phyloP scores from a whole-genome alignment of 2,329 filamentous ascomycete species.

The Arachnomyces sp. region DNA sequence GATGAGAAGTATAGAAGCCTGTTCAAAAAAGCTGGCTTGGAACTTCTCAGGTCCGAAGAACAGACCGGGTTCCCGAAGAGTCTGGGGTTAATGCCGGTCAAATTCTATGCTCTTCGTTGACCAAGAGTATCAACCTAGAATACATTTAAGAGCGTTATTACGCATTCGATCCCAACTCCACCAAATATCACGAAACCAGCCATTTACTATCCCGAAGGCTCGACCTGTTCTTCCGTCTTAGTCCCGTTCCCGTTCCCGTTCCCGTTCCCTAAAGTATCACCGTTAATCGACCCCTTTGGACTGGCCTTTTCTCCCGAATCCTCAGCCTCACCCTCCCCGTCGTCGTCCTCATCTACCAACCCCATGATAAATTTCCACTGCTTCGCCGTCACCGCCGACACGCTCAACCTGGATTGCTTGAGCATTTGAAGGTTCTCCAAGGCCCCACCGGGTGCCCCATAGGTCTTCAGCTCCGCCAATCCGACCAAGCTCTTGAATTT shows the following conservation, averaged over 20 bases:
- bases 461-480: slow-evolving; percentile 61
- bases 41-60: slow-evolving; percentile 60
- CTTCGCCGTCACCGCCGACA: slow-evolving; percentile 43
- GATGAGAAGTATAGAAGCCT: slow-evolving; percentile 63
- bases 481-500: slow-evolving; percentile 68
- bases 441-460: slow-evolving; percentile 47
- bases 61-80: slow-evolving; percentile 62
- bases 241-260: too few species aligned
- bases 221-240: too few species aligned
- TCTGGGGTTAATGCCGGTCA: slow-evolving; percentile 60
- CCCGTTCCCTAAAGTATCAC: too few species aligned
- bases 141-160: slow-evolving; percentile 7
- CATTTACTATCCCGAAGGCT: neutral
- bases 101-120: slow-evolving; percentile 66
- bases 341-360: slow-evolving; percentile 28
- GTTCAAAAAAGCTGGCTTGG: slow-evolving; percentile 61
- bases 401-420: slow-evolving; percentile 73
- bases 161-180: neutral
- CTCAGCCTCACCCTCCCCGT: slow-evolving; percentile 12
- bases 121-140: slow-evolving; percentile 12
- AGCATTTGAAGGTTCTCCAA: slow-evolving; percentile 74
- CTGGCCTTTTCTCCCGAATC: slow-evolving; percentile 11
- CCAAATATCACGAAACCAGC: slow-evolving; percentile 4
- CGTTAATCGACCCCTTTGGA: too few species aligned
- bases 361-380: slow-evolving; percentile 44